Conservation (phyloP, 192 early-diverging fungal species). For the Backusella macrospora region DNA sequence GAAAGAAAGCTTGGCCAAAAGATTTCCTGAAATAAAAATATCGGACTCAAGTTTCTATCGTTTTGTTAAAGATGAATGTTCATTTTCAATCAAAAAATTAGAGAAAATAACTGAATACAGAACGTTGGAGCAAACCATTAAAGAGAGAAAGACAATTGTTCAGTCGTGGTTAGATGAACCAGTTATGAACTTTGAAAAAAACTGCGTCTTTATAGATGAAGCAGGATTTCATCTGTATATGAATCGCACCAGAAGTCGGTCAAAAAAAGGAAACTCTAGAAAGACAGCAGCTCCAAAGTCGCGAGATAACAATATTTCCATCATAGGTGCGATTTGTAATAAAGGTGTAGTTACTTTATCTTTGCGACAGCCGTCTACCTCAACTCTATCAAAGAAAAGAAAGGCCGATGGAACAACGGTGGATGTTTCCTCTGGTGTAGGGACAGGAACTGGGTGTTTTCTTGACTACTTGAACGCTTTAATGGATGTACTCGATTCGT, state of each 20-base stretch:
- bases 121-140: neutral
- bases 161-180: neutral
- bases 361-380: slow-evolving; percentile 14
- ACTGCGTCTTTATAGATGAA: slow-evolving; percentile 36
- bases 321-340: slow-evolving; percentile 18
- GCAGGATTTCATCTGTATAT: too few species aligned
- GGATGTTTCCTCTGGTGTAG: neutral
- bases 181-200: slow-evolving; percentile 29
- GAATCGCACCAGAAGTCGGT: slow-evolving; percentile 12
- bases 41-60: neutral
- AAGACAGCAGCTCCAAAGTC: slow-evolving; percentile 14
- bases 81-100: slow-evolving; percentile 1
- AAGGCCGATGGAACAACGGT: slow-evolving; percentile 24
- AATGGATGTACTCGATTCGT: slow-evolving; percentile 14
- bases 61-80: neutral
- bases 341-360: slow-evolving; percentile 20
- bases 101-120: neutral
- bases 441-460: slow-evolving; percentile 22
- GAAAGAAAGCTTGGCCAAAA: neutral
- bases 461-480: neutral
- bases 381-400: slow-evolving; percentile 25
- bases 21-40: neutral
- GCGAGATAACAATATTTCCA: slow-evolving; percentile 9
- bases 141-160: slow-evolving; percentile 1
- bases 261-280: slow-evolving; percentile 19